Conservation (phyloP, 148 eudicot species). For the Heliamphora exappendiculata region DNA sequence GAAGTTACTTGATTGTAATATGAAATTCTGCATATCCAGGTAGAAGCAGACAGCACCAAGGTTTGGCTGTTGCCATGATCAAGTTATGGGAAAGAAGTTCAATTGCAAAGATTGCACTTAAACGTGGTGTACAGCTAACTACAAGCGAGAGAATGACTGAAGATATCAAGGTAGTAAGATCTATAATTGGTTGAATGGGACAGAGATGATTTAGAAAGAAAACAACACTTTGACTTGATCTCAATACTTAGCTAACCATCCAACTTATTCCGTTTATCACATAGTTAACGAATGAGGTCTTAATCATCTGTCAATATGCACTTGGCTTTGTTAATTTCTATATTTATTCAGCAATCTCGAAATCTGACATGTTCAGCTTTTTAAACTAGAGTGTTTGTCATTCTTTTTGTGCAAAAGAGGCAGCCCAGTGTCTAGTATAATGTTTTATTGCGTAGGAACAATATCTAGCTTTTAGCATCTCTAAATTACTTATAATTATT, state of each 20-base stretch:
- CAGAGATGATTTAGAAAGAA: background rate
- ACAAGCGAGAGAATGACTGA: conserved; percentile 98
- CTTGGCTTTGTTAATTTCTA: background rate
- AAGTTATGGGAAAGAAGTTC: conserved; percentile 93
- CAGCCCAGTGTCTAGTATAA: background rate
- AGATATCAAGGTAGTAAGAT: conserved; percentile 67
- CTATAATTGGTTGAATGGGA: background rate
- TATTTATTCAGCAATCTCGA: background rate
- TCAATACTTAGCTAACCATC: background rate
- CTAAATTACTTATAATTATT: background rate
- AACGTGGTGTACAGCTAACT: conserved; percentile 94
- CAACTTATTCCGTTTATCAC: background rate
- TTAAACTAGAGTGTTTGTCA: background rate
- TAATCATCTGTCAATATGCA: background rate
- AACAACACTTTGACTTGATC: background rate
- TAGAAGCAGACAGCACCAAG: conserved; percentile 92
- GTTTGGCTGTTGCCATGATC: conserved; percentile 77
- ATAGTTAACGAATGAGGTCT: background rate
- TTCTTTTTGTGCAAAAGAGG: background rate
- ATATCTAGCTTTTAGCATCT: background rate
- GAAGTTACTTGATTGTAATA: conserved; percentile 2
- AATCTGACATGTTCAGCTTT: background rate
- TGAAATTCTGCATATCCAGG: conserved; percentile 42
- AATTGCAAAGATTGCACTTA: conserved; percentile 83
- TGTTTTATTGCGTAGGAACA: background rate